phyloP scores from a whole-genome alignment of 305 asterid species.

The Rubia peregrina region DNA sequence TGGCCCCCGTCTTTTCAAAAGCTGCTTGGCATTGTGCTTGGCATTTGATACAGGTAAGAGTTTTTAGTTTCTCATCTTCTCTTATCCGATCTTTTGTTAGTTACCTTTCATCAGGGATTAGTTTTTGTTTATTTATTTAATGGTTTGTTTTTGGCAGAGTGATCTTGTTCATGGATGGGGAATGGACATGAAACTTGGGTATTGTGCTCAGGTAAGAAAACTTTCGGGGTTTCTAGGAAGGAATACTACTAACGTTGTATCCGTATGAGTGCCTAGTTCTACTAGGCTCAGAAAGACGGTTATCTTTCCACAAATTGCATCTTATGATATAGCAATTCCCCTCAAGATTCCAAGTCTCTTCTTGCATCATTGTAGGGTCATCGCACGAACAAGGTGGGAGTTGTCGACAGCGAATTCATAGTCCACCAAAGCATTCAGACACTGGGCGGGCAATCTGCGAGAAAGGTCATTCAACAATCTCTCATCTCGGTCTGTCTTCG shows the following conservation, averaged over 20 bases:
- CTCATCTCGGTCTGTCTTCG: background rate
- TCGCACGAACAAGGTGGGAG: constrained; percentile 83
- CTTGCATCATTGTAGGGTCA: constrained; percentile 52
- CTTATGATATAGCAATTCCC: background rate
- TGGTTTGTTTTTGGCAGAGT: constrained; percentile 66
- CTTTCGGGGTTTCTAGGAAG: constrained; percentile 3
- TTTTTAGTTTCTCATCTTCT: background rate
- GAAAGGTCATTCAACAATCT: constrained; percentile 37
- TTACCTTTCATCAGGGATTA: background rate
- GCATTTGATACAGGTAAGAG: constrained; percentile 88
- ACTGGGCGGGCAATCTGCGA: constrained; percentile 74
- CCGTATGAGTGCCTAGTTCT: background rate
- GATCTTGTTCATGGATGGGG: constrained; percentile 99
- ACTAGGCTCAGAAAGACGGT: background rate
- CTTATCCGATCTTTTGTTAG: background rate
- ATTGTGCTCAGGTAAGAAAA: constrained; percentile 83
- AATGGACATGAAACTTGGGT: constrained; percentile 96
- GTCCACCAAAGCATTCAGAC: constrained; percentile 98
- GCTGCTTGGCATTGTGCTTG: constrained; percentile 99
- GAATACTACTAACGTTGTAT: background rate
- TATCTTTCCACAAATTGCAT: background rate
- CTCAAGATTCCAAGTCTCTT: background rate
- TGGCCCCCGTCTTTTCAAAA: constrained; percentile 99
- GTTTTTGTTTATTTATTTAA: constrained; percentile 4
- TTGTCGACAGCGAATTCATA: constrained; percentile 86